Evolutionary conservation across 768 basidiomycete species (phyloP).

Genomic region (Pholiota molesta): DNA sequence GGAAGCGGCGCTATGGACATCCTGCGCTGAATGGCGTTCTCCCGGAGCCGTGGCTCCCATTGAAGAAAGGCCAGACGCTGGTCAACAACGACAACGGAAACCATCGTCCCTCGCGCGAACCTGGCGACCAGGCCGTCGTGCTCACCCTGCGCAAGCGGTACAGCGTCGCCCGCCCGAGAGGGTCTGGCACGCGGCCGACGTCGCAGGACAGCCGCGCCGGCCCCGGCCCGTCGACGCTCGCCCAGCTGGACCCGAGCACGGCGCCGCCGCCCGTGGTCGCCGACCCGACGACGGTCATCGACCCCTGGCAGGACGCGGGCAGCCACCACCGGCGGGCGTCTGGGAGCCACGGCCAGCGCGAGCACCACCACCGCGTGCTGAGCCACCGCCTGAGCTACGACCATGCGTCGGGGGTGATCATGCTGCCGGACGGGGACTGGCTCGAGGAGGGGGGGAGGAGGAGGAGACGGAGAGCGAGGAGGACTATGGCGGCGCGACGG

Average conservation of each 20-base stretch:
- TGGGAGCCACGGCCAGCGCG: slow-evolving; percentile 6
- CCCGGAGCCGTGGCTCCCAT: slow-evolving; percentile 92
- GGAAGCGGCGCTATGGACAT: slow-evolving; percentile 92
- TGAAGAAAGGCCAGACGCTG: slow-evolving; percentile 80
- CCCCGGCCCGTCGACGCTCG: slow-evolving; percentile 5
- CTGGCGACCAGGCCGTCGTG: slow-evolving; percentile 68
- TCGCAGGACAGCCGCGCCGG: slow-evolving; percentile 19
- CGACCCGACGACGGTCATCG: slow-evolving; percentile 33
- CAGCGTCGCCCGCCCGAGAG: slow-evolving; percentile 45
- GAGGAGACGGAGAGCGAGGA: slow-evolving; percentile 24
- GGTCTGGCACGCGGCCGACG: slow-evolving; percentile 19
- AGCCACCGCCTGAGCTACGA: slow-evolving; percentile 81
- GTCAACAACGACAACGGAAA: slow-evolving; percentile 53
- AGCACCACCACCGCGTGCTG: slow-evolving; percentile 22
- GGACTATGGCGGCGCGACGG: slow-evolving; percentile 43
- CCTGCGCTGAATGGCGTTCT: slow-evolving; percentile 93
- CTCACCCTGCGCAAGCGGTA: slow-evolving; percentile 79
- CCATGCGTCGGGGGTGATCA: slow-evolving; percentile 85
- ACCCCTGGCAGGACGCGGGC: slow-evolving; percentile 65
- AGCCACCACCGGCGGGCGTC: neutral
- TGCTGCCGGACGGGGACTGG: slow-evolving; percentile 80
- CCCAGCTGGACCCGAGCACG: slow-evolving; percentile 6
- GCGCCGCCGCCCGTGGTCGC: slow-evolving; percentile 4
- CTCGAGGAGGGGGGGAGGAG: slow-evolving; percentile 51
- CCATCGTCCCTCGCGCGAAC: slow-evolving; percentile 41